These are phyloP conservation scores for Raphidocelis subcapitata DNA, from an alignment of 139 green algal species.

Conservation along the genomic window DNA sequence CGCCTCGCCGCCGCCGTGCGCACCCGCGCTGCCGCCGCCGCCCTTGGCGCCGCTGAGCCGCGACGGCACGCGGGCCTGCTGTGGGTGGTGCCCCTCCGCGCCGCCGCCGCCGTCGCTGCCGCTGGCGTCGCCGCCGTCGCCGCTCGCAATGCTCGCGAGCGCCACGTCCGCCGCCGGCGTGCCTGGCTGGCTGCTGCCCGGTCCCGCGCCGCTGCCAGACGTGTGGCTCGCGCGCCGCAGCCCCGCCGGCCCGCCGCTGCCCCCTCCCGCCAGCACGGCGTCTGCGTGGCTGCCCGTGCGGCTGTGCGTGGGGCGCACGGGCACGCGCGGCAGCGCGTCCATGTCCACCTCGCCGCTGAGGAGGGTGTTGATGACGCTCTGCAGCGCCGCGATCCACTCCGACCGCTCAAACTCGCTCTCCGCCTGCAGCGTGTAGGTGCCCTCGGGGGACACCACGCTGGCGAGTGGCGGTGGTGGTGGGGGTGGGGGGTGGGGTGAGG, in stretches of 20 bases:
- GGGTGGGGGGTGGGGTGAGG: too few relatives aligned
- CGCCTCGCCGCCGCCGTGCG: too few relatives aligned
- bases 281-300: conserved; percentile 23
- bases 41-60: too few relatives aligned
- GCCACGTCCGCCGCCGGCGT: too few relatives aligned
- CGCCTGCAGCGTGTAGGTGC: conserved; percentile 80
- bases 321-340: conserved; percentile 23
- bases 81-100: too few relatives aligned
- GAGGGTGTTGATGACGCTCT: conserved; percentile 56
- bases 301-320: conserved; percentile 45
- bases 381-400: conserved; percentile 81
- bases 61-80: too few relatives aligned
- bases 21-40: neutral
- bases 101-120: neutral
- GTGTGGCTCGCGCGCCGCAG: too few relatives aligned
- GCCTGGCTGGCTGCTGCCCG: too few relatives aligned
- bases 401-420: conserved; percentile 72
- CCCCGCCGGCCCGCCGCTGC: neutral
- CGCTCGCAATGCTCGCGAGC: too few relatives aligned
- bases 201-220: too few relatives aligned
- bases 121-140: too few relatives aligned
- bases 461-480: conserved; percentile 13
- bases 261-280: neutral
- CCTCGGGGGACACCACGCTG: conserved; percentile 75
- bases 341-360: conserved; percentile 41